Conservation (phyloP, 495 filamentous ascomycete genomes). For the Mytilinidion resinicola region DNA sequence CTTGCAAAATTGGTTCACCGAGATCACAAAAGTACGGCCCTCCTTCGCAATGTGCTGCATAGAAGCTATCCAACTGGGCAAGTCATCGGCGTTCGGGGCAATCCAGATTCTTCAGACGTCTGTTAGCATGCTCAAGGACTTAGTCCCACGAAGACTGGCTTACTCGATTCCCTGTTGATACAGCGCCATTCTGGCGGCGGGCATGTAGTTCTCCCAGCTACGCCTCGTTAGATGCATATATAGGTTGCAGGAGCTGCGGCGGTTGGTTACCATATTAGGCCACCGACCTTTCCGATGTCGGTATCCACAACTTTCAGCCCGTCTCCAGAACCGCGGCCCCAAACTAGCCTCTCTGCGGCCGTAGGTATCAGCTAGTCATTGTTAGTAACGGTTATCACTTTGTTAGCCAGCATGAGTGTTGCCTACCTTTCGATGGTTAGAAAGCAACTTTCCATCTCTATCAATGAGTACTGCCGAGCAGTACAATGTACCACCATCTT, state of each 20-base stretch:
- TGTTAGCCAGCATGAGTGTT: not conserved
- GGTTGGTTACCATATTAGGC: conserved; percentile 36
- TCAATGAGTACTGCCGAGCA: conserved; percentile 38
- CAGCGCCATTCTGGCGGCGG: conserved; percentile 38
- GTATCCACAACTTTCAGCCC: conserved; percentile 39
- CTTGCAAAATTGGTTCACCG: conserved; percentile 37
- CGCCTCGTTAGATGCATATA: not conserved
- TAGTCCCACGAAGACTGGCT: not conserved
- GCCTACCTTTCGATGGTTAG: conserved; percentile 39
- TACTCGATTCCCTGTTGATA: conserved; percentile 43
- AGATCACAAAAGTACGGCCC: conserved; percentile 40
- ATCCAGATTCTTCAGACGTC: conserved; percentile 35
- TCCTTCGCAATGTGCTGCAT: conserved; percentile 45
- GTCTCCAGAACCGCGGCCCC: conserved; percentile 40
- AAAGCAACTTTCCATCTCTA: conserved; percentile 34
- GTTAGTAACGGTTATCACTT: not conserved
- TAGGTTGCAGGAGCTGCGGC: not conserved
- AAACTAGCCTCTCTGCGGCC: conserved; percentile 38
- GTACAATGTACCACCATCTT: conserved; percentile 40
- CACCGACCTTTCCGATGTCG: conserved; percentile 40
- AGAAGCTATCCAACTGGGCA: conserved; percentile 38
- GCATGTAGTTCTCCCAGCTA: conserved; percentile 45
- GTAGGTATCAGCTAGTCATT: conserved; percentile 38
- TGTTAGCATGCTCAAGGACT: conserved; percentile 3
- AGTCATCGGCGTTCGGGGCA: conserved; percentile 40